Conservation (phyloP, 192 early-diverging fungal genomes). For the Coemansia sp. region DNA sequence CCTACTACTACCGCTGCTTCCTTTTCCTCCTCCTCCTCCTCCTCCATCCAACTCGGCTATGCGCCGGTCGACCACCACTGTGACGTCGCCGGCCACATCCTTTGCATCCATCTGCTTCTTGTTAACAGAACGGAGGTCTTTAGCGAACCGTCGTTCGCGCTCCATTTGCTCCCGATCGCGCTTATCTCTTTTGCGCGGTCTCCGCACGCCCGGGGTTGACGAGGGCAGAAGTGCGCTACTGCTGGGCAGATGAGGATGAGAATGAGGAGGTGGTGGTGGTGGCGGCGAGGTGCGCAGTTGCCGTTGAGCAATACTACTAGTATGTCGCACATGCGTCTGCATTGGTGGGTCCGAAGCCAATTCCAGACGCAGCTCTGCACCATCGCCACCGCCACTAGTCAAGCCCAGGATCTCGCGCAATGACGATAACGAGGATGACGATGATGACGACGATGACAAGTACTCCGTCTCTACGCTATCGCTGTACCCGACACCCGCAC, state of each 20-base stretch:
- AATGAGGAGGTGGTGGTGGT: too few species aligned
- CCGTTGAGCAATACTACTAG: too few species aligned
- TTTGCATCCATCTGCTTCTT: slow-evolving; percentile 13
- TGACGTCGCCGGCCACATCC: slow-evolving; percentile 24
- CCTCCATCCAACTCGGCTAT: slow-evolving; percentile 8
- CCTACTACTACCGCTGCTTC: not conserved
- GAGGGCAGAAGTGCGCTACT: too few species aligned
- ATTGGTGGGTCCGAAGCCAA: too few species aligned
- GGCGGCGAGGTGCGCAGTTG: too few species aligned
- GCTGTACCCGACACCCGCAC: not conserved
- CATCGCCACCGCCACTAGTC: too few species aligned
- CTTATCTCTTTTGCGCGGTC: not conserved
- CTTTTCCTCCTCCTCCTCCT: not conserved
- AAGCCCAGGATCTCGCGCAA: too few species aligned
- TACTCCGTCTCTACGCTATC: slow-evolving; percentile 28
- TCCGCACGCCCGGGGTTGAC: too few species aligned
- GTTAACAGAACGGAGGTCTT: slow-evolving; percentile 14
- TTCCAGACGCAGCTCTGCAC: too few species aligned
- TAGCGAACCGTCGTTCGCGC: slow-evolving; percentile 10
- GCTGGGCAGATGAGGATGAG: too few species aligned
- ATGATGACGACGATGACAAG: slow-evolving; percentile 14
- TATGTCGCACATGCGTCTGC: too few species aligned
- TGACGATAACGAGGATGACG: too few species aligned
- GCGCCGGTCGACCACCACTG: slow-evolving; percentile 24
- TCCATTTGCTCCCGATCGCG: slow-evolving; percentile 10